phyloP scores from a whole-genome alignment of 2,329 filamentous ascomycete species.

The Botrytis paeoniae region DNA sequence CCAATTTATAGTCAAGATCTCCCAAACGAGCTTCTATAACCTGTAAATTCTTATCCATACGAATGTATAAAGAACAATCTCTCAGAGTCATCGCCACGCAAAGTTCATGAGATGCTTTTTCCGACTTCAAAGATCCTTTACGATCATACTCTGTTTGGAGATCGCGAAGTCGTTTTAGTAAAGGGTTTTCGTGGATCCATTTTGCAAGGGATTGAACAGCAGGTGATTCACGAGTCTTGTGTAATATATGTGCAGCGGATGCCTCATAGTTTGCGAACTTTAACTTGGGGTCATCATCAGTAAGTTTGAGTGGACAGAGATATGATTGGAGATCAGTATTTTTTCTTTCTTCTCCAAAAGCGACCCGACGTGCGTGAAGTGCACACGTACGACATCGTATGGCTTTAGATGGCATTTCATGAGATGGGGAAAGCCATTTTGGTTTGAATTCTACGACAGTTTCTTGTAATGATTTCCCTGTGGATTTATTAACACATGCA shows the following conservation, averaged over 20 bases:
- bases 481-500: not conserved
- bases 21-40: constrained; percentile 59
- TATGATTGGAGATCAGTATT: constrained; percentile 2
- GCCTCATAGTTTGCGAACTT: constrained; percentile 37
- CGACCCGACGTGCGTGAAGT: constrained; percentile 23
- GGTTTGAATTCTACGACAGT: constrained; percentile 73
- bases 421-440: constrained; percentile 79
- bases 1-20: constrained; percentile 75
- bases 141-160: constrained; percentile 39
- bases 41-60: constrained; percentile 44
- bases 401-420: constrained; percentile 61
- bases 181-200: constrained; percentile 38
- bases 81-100: constrained; percentile 75
- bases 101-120: constrained; percentile 46
- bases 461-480: constrained; percentile 31
- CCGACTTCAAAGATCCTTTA: constrained; percentile 32
- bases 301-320: constrained; percentile 65
- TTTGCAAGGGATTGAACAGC: constrained; percentile 31
- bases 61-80: constrained; percentile 74
- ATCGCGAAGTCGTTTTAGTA: constrained; percentile 43
- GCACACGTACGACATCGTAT: constrained; percentile 75
- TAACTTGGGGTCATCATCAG: constrained; percentile 48
- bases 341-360: constrained; percentile 45
- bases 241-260: constrained; percentile 39
- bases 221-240: constrained; percentile 19